Base-by-base conservation (phyloP, 2,329 filamentous ascomycete genomes). In the Ilyonectria robusta region DNA sequence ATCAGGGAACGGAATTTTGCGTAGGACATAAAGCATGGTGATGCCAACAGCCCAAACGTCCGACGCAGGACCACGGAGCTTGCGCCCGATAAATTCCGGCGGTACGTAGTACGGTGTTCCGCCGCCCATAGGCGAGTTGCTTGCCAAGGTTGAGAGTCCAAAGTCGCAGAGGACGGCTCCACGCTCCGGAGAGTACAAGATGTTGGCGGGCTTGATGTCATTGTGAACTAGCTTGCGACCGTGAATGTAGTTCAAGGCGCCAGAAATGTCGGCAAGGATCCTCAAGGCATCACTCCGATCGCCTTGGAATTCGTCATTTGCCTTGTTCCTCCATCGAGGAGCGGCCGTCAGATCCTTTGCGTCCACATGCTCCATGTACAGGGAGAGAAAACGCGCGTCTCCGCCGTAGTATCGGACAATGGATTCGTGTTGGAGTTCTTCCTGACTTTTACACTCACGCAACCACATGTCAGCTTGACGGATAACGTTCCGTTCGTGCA, bases 21-120 rank as follows among this genome's bases (percentile, higher is more conserved):
- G 81, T 60, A 90, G 76, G 5, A 88, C 84, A 68, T 90, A 90
- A 21, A 90, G 81, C 87, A 90, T 89, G 33, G 87, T 89, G 56
- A 90, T 82, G 51, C 88, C 88, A 33, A 90, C 78, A 0, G 87
- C 88, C 87, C 88, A 90, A 9, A 89, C 86, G 70, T 90, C 88
- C 33, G 87, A 88, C 2, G 87, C 80, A 4, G 84, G 77, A 4
- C 88, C 88, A 35, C 88, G 86, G 53, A 83, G 80, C 75, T 85
- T 87, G 59, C 82, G 79, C 13, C 84, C 86, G 66, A 90, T 88
- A 75, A 88, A 90, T 76, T 90, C 88, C 23, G 88, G 88, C 1
- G 88, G 87, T 21, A 90, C 83, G 73, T 90, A 90, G 78, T 88
- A 90, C 13, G 88, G 88, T 15, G 88, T 90, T 56, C 88, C 88